Conservation (phyloP, 2,329 filamentous ascomycete genomes). For the Juglanconis sp. region DNA sequence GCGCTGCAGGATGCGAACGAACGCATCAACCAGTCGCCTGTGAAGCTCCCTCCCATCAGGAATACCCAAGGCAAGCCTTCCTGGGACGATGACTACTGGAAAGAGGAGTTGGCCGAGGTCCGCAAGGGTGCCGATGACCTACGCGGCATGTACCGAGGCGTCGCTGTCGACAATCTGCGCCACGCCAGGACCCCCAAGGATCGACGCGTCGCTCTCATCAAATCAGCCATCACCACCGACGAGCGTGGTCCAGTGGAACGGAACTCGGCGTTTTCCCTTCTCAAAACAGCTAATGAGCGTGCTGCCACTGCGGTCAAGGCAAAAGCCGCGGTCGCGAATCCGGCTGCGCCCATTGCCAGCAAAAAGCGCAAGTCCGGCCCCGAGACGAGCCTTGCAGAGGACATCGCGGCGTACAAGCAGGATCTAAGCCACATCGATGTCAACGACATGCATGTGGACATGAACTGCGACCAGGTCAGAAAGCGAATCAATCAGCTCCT, state of each 20-base stretch:
- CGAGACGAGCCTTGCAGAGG: slow-evolving; percentile 23
- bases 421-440: slow-evolving; percentile 21
- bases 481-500: slow-evolving; percentile 29
- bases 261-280: no score
- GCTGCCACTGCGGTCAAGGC: not conserved
- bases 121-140: not conserved
- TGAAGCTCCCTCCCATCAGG: slow-evolving; percentile 11
- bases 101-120: not conserved
- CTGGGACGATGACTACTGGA: not conserved
- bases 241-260: no score
- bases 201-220: not conserved
- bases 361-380: slow-evolving; percentile 29
- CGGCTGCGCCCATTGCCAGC: slow-evolving; percentile 1
- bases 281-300: no score
- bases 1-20: slow-evolving; percentile 28
- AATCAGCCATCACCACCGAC: not conserved
- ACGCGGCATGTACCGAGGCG: no score
- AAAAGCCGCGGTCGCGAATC: not conserved
- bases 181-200: not conserved
- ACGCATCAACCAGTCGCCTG: slow-evolving; percentile 26
- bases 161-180: not conserved
- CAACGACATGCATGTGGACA: slow-evolving; percentile 9
- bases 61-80: not conserved
- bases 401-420: slow-evolving; percentile 27
- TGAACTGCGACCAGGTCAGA: slow-evolving; percentile 15